Base-by-base conservation (phyloP, 2,329 filamentous ascomycete genomes). In the Hypoxylon sp. region DNA sequence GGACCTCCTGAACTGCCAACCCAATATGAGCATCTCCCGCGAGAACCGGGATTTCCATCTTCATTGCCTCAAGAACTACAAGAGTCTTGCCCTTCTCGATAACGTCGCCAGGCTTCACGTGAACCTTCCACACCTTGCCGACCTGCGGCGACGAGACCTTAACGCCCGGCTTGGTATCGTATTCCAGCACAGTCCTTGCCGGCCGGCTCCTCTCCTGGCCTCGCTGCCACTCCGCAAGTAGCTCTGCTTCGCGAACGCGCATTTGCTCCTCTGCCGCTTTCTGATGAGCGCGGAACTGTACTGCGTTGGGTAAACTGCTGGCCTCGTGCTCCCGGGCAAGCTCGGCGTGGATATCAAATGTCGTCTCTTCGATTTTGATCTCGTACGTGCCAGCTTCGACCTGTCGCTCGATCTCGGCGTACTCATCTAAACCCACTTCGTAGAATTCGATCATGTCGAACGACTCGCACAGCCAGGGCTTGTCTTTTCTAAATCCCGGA, bases 1-100 rank as follows among this genome's bases (percentile, higher is more conserved):
- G 23, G 3, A 65, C 35, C 38, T 66, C 63, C 26, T 60, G 57
- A 1, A 67, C 54, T 13, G 40, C 55, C 10, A 64, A 27, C 1
- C 60, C 62, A 3, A 57, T 49, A 13, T 64, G 52, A 4, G 53
- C 47, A 4, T 55, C 60, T 11, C 60, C 63, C 1, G 57, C 60
- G 4, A 18, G 5, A 1, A 81, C 75, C 11, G 74, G 73, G 55
- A 84, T 81, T 62, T 84, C 83, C 73, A 84, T 77, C 67, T 85
- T 84, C 82, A 85, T 85, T 0, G 82, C 81, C 54, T 85, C 82
- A 2, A 84, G 70, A 2, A 84, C 78, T 1, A 75, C 70, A 1
- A 80, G 73, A 0, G 76, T 66, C 20, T 82, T 74, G 6, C 77
- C 77, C 9, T 75, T 70, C 10, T 75, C 70, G 2, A 84, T 38